These are phyloP conservation scores for Flagelloscypha sp. DNA, from an alignment of 768 basidiomycete genomes.

Conservation along the genomic window DNA sequence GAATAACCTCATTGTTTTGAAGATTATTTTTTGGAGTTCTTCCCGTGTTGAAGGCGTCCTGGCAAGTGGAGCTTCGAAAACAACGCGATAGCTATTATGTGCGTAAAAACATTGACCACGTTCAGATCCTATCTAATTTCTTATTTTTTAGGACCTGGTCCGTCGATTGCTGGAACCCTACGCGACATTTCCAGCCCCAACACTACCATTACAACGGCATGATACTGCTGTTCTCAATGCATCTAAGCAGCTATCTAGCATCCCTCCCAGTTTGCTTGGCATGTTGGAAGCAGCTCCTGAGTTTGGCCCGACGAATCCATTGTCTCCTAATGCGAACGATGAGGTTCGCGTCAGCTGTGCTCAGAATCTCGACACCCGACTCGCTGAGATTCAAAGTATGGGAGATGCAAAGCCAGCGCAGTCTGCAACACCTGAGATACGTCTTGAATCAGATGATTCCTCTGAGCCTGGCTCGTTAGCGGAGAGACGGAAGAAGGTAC, in stretches of 20 bases:
- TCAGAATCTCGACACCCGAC: constrained; percentile 43
- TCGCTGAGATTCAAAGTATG: constrained; percentile 35
- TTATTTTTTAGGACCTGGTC: constrained; percentile 50
- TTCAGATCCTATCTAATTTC: constrained; percentile 7
- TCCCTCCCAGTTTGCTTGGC: constrained; percentile 42
- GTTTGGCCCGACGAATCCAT: constrained; percentile 33
- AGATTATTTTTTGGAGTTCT: constrained; percentile 61
- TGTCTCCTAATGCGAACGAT: constrained; percentile 39
- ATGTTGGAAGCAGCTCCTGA: constrained; percentile 49
- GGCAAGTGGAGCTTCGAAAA: constrained; percentile 48
- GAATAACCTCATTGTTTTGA: not conserved
- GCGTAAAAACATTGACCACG: constrained; percentile 15
- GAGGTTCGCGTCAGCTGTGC: constrained; percentile 42
- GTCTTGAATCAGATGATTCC: constrained; percentile 24
- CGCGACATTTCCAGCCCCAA: constrained; percentile 31
- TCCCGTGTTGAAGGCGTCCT: constrained; percentile 45
- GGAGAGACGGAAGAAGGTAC: constrained; percentile 5
- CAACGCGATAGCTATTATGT: constrained; percentile 73
- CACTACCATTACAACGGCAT: constrained; percentile 25
- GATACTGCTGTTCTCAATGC: constrained; percentile 44
- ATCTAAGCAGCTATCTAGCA: constrained; percentile 47
- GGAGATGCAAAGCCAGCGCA: constrained; percentile 14
- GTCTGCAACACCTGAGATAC: constrained; percentile 30
- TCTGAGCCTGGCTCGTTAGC: constrained; percentile 17
- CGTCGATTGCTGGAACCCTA: constrained; percentile 54